These are phyloP conservation scores for Euphorbia pulcherrima DNA, from an alignment of 345 rosid species.

Conservation along the genomic window DNA sequence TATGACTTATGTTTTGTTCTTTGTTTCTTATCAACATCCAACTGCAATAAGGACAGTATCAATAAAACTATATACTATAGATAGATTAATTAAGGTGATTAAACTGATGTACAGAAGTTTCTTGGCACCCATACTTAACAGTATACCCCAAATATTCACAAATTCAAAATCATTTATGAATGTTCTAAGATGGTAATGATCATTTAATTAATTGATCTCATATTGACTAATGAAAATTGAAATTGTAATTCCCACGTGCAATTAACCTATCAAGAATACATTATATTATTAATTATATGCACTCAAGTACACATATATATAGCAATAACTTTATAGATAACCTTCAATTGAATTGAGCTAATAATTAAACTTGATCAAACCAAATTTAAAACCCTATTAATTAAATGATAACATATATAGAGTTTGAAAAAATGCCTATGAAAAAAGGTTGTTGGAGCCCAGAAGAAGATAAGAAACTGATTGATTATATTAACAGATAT, in stretches of 20 bases:
- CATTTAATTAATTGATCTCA: background rate
- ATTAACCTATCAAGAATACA: too few relatives aligned
- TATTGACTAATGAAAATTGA: background rate
- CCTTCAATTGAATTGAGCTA: background rate
- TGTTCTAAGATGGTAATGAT: background rate
- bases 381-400: background rate
- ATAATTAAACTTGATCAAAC: background rate
- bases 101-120: background rate
- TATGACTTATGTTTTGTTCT: background rate
- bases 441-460: conserved; percentile 36
- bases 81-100: background rate
- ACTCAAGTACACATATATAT: too few relatives aligned
- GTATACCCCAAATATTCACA: background rate
- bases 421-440: background rate
- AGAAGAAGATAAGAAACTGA: conserved; percentile 37
- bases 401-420: background rate
- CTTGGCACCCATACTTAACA: background rate
- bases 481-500: conserved; percentile 28
- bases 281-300: too few relatives aligned
- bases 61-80: background rate
- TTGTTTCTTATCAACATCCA: background rate
- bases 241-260: too few relatives aligned
- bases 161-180: background rate
- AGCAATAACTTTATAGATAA: background rate
- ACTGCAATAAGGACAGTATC: background rate